phyloP scores from a whole-genome alignment of 2,329 filamentous ascomycete species.

The Phialophora macrospora region DNA sequence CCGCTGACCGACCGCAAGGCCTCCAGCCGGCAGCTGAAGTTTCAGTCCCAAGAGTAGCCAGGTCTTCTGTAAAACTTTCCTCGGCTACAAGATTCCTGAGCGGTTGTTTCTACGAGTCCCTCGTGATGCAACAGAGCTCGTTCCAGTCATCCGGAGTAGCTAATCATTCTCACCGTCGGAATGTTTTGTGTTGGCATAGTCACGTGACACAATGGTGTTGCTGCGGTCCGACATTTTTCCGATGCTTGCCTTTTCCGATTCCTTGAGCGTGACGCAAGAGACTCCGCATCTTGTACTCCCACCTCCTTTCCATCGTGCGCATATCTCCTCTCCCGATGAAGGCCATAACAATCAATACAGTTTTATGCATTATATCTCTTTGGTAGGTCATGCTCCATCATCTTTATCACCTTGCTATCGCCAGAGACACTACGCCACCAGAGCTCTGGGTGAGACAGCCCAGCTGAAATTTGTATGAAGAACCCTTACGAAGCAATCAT shows the following conservation, averaged over 20 bases:
- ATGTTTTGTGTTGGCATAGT: not conserved
- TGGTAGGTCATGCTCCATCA: no score
- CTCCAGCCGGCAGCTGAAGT: slow-evolving; percentile 4
- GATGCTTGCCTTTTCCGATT: not conserved
- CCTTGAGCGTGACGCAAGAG: no score
- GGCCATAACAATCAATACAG: no score
- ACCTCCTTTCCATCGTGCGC: no score
- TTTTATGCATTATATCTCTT: no score
- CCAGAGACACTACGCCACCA: no score
- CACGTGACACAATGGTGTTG: not conserved
- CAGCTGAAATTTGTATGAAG: no score
- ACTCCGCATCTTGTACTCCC: no score
- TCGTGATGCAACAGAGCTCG: not conserved
- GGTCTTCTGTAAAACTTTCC: not conserved
- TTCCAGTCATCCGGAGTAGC: not conserved
- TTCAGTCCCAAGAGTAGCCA: not conserved
- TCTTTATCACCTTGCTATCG: no score
- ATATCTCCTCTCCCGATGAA: no score
- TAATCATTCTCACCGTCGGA: not conserved
- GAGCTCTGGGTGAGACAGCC: no score
- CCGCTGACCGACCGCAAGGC: not conserved
- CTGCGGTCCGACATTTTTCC: not conserved
- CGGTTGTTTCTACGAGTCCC: not conserved
- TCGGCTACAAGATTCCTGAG: not conserved
- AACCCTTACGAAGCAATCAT: no score